Evolutionary conservation across 129 eudicot genomes (phyloP).

Genomic region (Flaveria brownii): DNA sequence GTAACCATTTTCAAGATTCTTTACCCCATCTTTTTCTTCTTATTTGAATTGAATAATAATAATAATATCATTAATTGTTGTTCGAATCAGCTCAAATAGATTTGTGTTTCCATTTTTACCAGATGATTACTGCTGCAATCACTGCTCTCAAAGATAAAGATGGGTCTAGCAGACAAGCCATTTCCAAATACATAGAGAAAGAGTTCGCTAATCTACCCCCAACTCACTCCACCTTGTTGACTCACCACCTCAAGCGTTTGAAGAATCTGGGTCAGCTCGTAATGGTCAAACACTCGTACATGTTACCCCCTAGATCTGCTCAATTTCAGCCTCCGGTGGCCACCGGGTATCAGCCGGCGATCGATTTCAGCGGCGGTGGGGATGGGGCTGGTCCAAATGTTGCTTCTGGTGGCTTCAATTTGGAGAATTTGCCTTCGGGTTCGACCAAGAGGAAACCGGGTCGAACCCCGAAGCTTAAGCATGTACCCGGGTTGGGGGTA

Average conservation of each 20-base stretch:
- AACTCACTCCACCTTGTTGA: constrained; percentile 51
- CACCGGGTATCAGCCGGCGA: not conserved
- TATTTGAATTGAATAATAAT: too few relatives aligned
- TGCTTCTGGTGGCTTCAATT: not conserved
- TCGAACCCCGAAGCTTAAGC: constrained; percentile 55
- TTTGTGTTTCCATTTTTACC: not conserved
- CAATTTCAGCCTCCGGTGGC: constrained; percentile 34
- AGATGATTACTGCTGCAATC: constrained; percentile 83
- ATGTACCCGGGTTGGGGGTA: constrained; percentile 29
- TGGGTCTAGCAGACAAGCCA: constrained; percentile 85
- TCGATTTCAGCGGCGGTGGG: constrained; percentile 11
- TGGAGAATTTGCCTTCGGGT: constrained; percentile 18
- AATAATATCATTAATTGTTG: too few relatives aligned
- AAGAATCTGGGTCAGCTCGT: constrained; percentile 58
- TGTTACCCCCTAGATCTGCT: constrained; percentile 57
- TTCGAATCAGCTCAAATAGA: not conserved
- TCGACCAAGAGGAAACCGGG: constrained; percentile 44
- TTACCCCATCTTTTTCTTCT: not conserved
- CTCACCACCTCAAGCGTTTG: constrained; percentile 66
- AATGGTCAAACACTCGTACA: constrained; percentile 75
- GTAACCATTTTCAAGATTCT: constrained; percentile 19
- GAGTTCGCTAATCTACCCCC: constrained; percentile 51
- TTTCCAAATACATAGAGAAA: constrained; percentile 61
- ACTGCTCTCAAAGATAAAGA: constrained; percentile 56
- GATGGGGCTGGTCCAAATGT: not conserved